Conservation (phyloP, 768 basidiomycete genomes). For the Boletus edulis region DNA sequence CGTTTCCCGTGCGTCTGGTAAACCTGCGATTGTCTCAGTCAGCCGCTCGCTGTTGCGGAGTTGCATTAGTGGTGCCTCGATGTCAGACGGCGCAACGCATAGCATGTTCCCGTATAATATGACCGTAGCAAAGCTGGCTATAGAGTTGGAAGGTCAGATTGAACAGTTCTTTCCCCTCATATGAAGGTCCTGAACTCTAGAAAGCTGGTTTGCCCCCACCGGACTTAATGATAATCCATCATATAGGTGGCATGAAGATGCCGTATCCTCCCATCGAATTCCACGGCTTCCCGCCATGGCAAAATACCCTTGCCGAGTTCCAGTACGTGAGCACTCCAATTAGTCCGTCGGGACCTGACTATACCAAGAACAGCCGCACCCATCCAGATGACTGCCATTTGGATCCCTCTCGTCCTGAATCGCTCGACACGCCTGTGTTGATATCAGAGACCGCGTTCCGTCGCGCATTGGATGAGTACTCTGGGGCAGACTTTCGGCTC, state of each 20-base stretch:
- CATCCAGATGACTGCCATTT: constrained; percentile 12
- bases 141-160: constrained; percentile 56
- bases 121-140: constrained; percentile 45
- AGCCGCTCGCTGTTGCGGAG: constrained; percentile 45
- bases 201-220: constrained; percentile 58
- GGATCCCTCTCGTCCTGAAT: background rate
- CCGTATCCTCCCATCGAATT: constrained; percentile 56
- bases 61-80: background rate
- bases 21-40: constrained; percentile 59
- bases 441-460: constrained; percentile 61
- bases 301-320: constrained; percentile 77
- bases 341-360: constrained; percentile 3
- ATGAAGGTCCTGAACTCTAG: constrained; percentile 34
- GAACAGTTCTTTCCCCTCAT: background rate
- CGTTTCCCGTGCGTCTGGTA: constrained; percentile 58
- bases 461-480: constrained; percentile 70
- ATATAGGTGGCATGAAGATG: constrained; percentile 39
- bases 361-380: constrained; percentile 18
- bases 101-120: constrained; percentile 30
- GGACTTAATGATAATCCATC: constrained; percentile 76
- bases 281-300: constrained; percentile 83
- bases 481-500: constrained; percentile 72
- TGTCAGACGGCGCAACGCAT: background rate
- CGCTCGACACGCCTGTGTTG: constrained; percentile 9
- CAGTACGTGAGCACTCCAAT: constrained; percentile 46